Evolutionary conservation across 164 flowering plant genomes (phyloP), one percentile per base, ranked within the genome.

Genomic region (Saururus chinensis): DNA sequence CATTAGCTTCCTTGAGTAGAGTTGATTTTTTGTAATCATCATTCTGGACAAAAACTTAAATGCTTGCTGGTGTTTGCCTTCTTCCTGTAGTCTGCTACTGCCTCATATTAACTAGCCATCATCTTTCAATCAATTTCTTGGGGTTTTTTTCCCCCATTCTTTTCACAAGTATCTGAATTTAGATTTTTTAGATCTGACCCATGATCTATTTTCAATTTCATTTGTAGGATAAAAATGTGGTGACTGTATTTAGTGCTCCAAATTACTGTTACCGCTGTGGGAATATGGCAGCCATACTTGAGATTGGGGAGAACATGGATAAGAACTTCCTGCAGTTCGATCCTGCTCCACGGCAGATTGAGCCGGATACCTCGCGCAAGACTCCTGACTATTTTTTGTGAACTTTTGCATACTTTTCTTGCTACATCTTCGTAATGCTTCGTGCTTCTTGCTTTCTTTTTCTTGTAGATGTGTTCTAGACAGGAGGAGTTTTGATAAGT

Each of bases 251-350:
- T 64, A 77, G 81, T 59, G 81, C 81, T 7, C 81, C 81, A 58
- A 77, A 78, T 51, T 78, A 78, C 68, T 78, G 82, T 71, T 78
- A 78, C 61, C 76, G 82, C 9, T 79, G 80, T 59, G 82, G 80
- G 30, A 79, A 79, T 64, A 79, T 79, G 82, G 82, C 82, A 1
- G 79, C 82, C 24, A 79, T 79, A 60, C 79, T 79, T 1, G 82
- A 79, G 74, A 72, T 79, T 19, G 82, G 79, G 48, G 82, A 79
- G 51, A 69, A 68, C 51, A 79, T 76, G 80, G 80, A 76, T 41
- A 80, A 79, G 69, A 76, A 71, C 57, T 79, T 79, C 42, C 73
- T 79, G 62, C 78, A 79, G 51, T 79, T 79, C 64, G 82, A 79
- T 61, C 82, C 82, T 0, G 80, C 82, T 40, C 82, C 82, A 40